Base-by-base conservation (phyloP, 2,329 filamentous ascomycete species). In the Cordyceps cicadae region DNA sequence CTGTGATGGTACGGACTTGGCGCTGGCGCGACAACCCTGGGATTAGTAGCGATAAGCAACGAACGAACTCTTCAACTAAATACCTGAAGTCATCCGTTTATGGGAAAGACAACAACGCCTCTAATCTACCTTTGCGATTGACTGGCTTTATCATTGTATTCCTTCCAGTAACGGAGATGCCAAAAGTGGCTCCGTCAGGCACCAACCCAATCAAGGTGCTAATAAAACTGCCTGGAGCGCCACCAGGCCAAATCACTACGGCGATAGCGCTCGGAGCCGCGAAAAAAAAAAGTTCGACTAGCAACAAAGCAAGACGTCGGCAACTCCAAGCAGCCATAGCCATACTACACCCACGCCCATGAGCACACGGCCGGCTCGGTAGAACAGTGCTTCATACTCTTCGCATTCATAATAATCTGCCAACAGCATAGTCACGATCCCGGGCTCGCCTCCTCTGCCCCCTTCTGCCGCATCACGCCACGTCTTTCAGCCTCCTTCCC, bases 191-290 rank as follows among this genome's bases (percentile, higher is more conserved):
- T 41, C 50, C 43, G 41, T 49, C 60, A 58, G 60, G 55, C 39
- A 59, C 54, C 59, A 50, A 51, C 51, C 60, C 60, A 62, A 62
- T 62, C 55, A 24, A 24, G 4, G 24, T n/a, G n/a, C n/a, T n/a
- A n/a, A n/a, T n/a, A 62, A 7, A 59, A 17, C n/a, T 21, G 50
- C 41, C n/a, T 12, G 14, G 52, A 43, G 53, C 59, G 46, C 50
- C 58, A 54, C 41, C 51, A 17, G 34, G 32, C 51, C 32, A 54
- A 54, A 46, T 61, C 59, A 61, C 49, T 52, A 43, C 43, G 49
- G 60, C 55, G 55, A 62, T 62, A 62, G 50, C 43, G 55, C 50
- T 62, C 54, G 60, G 55, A 62, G 55, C 54, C 49, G 60, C 55
- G 49, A 62, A 59, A 59, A 59, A 59, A 59, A 62, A 62, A 54